Evolutionary conservation across 169 alveolate species (phyloP).

Genomic region (Eimeria zaria): DNA sequence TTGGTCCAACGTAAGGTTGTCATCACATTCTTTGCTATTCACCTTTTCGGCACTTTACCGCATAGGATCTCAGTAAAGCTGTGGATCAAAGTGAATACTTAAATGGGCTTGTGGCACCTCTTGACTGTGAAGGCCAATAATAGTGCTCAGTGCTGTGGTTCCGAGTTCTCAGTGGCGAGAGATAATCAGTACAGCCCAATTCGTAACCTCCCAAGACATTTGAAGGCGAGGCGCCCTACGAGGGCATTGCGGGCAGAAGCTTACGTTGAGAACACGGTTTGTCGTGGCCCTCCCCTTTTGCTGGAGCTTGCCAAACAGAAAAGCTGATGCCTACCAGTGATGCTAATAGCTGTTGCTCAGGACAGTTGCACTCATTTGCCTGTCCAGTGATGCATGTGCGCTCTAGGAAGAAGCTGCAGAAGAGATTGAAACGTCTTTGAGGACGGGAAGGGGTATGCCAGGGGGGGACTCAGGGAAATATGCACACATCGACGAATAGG

Average conservation of each 20-base stretch:
- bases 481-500: background rate
- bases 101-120: background rate
- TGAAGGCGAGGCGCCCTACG: slow-evolving; percentile 7
- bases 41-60: background rate
- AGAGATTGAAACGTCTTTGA: slow-evolving; percentile 27
- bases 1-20: background rate
- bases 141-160: background rate
- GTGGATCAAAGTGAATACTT: background rate
- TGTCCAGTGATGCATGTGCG: background rate
- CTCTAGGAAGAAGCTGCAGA: slow-evolving; percentile 12
- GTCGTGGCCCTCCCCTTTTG: background rate
- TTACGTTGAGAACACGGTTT: background rate
- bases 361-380: background rate
- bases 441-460: slow-evolving; percentile 2
- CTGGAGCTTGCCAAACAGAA: background rate
- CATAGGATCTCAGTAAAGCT: background rate
- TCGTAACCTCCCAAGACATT: background rate
- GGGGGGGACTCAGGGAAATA: background rate
- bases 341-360: background rate
- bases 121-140: background rate
- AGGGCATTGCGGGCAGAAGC: slow-evolving; percentile 6
- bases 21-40: background rate
- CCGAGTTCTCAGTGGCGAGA: background rate
- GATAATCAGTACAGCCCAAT: slow-evolving; percentile 11
- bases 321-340: background rate